A percentile compares a stretch with the other conserved stretches of the same genome.
phyloP scores from a whole-genome alignment of 2,329 filamentous ascomycete species.

The Diaporthe velutina region DNA sequence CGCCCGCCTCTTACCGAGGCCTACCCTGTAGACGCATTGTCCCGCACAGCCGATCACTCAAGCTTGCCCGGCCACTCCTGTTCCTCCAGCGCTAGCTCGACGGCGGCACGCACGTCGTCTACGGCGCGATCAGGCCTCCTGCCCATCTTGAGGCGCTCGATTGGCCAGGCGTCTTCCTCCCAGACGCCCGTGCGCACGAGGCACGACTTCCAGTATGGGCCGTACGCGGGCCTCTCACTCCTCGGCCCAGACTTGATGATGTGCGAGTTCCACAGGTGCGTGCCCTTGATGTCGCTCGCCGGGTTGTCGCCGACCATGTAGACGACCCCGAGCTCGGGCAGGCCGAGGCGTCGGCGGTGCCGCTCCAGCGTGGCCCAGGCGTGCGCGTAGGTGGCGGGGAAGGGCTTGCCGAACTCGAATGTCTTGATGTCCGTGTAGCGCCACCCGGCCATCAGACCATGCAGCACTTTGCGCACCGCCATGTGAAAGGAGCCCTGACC shows the following conservation, averaged over 20 bases:
- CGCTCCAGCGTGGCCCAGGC: constrained; percentile 80
- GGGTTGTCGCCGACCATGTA: constrained; percentile 97
- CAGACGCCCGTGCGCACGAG: constrained; percentile 88
- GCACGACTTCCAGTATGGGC: constrained; percentile 79
- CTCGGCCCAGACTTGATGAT: constrained; percentile 54
- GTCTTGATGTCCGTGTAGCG: constrained; percentile 59
- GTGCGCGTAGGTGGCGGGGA: constrained; percentile 81
- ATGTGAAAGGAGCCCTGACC: constrained; percentile 93
- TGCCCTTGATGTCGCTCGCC: constrained; percentile 90
- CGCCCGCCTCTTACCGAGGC: background rate
- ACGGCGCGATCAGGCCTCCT: constrained; percentile 57
- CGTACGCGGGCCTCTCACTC: background rate
- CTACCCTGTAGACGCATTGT: too few species aligned
- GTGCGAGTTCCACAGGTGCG: constrained; percentile 77
- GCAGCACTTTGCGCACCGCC: constrained; percentile 68
- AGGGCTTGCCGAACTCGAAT: constrained; percentile 80
- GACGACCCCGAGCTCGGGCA: constrained; percentile 70
- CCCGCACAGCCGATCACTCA: constrained; percentile 4
- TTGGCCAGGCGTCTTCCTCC: constrained; percentile 43
- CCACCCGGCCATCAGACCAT: constrained; percentile 64
- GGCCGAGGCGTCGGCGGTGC: constrained; percentile 52
- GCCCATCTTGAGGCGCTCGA: background rate
- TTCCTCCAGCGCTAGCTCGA: constrained; percentile 79
- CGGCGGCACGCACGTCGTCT: constrained; percentile 81
- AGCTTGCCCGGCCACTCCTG: constrained; percentile 57